Conservation (phyloP, 352 stramenopile species). For the Globisporangium iwayamae region DNA sequence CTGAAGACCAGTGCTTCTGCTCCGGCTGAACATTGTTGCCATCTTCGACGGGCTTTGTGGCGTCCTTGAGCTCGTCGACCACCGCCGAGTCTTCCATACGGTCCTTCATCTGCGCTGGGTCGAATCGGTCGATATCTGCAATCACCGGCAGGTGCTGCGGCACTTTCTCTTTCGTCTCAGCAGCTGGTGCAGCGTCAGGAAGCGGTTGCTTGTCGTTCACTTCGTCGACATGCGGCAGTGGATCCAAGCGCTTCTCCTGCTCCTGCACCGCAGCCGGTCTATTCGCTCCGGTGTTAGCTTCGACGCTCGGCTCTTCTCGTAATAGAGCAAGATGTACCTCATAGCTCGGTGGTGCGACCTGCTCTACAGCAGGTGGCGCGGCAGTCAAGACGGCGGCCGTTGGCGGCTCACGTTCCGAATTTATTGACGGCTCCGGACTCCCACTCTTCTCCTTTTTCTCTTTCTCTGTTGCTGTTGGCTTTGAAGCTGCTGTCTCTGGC, state of each 20-base stretch:
- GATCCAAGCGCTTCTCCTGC: not conserved
- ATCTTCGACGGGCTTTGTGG: not conserved
- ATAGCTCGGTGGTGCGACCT: not conserved
- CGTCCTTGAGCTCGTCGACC: not conserved
- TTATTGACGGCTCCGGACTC: conserved; percentile 1
- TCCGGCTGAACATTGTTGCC: not conserved
- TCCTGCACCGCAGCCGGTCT: not conserved
- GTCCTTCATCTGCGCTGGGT: not conserved
- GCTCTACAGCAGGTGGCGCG: not conserved
- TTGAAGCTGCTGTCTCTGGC: not conserved
- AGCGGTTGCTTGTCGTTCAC: not conserved
- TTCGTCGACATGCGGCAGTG: not conserved
- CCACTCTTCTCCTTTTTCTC: not conserved
- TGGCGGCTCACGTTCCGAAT: conserved; percentile 1
- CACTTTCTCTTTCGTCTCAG: not conserved
- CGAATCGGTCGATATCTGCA: not conserved
- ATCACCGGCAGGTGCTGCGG: not conserved
- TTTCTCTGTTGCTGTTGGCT: not conserved
- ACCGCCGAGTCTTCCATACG: not conserved
- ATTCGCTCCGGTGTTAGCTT: not conserved
- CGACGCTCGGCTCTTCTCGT: not conserved
- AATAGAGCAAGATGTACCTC: not conserved
- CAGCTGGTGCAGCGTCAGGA: not conserved
- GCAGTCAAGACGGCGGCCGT: not conserved
- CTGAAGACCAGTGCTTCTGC: not conserved